Percentiles rank a stretch among this genome's conserved stretches.
These are phyloP conservation scores for Fusarium zealandicum DNA, from an alignment of 2,329 filamentous ascomycete genomes.

Conservation along the genomic window DNA sequence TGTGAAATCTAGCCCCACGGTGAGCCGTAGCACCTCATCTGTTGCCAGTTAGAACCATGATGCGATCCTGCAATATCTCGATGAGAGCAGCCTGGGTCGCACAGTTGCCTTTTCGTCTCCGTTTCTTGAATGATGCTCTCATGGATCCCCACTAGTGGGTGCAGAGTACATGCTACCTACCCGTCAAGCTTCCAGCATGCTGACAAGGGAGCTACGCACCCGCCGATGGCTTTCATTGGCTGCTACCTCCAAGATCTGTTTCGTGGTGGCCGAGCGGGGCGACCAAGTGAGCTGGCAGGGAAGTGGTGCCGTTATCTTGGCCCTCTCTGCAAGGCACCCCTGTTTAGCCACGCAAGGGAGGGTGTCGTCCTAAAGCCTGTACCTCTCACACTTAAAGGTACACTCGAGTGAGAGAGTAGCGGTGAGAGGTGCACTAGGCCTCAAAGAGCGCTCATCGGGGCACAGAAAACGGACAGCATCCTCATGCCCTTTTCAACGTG, in stretches of 20 bases:
- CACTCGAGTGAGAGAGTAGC: conserved; percentile 35
- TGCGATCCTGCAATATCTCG: conserved; percentile 40
- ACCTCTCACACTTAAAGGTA: conserved; percentile 36
- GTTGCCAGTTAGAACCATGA: conserved; percentile 26
- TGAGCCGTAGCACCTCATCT: conserved; percentile 21
- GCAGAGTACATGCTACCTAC: conserved; percentile 37
- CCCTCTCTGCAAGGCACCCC: conserved; percentile 25
- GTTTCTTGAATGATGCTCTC: conserved; percentile 30
- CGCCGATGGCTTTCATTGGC: conserved; percentile 35
- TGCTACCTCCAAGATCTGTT: conserved; percentile 40
- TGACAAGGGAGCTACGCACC: conserved; percentile 36
- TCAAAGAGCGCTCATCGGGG: conserved; percentile 35
- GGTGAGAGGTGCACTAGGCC: conserved; percentile 41
- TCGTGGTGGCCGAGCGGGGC: conserved; percentile 33
- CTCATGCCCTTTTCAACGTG: conserved; percentile 16
- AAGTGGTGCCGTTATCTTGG: conserved; percentile 40
- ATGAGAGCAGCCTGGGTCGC: conserved; percentile 33
- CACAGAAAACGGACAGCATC: conserved; percentile 20
- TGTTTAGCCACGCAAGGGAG: conserved; percentile 33
- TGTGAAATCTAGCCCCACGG: conserved; percentile 13
- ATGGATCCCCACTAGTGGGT: conserved; percentile 35
- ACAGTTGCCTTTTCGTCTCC: conserved; percentile 24
- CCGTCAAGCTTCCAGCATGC: conserved; percentile 29
- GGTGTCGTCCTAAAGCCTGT: conserved; percentile 36
- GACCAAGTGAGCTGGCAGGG: conserved; percentile 39